phyloP scores from a whole-genome alignment of 306 rosid species.

The Citrullus mucosospermus region DNA sequence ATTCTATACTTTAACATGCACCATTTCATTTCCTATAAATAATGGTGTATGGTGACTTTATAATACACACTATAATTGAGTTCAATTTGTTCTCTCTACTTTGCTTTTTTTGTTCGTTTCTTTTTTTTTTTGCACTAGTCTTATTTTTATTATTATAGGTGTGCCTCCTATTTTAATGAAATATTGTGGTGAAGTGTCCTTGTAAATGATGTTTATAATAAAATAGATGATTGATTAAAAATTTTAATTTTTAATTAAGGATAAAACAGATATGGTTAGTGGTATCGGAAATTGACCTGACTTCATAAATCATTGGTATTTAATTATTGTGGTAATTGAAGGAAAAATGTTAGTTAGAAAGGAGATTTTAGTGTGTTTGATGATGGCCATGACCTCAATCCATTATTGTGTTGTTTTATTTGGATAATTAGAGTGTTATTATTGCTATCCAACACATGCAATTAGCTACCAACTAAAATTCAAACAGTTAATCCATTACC shows the following conservation, averaged over 20 bases:
- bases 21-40: no score
- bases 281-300: background rate
- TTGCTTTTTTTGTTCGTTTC: no score
- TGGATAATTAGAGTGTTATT: background rate
- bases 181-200: background rate
- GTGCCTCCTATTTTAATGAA: background rate
- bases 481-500: background rate
- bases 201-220: background rate
- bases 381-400: background rate
- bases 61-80: no score
- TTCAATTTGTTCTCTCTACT: no score
- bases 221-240: background rate
- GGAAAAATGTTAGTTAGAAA: background rate
- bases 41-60: no score
- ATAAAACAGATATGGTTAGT: background rate
- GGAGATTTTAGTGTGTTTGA: background rate
- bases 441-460: constrained; percentile 5
- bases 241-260: background rate
- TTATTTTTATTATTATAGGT: no score
- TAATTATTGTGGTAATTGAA: background rate
- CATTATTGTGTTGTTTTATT: background rate
- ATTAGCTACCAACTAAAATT: background rate
- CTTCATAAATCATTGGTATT: background rate
- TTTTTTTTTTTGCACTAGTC: no score
- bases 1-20: no score